Conservation (phyloP, 1,284 basidiomycete species). For the Lentinus polychrous region DNA sequence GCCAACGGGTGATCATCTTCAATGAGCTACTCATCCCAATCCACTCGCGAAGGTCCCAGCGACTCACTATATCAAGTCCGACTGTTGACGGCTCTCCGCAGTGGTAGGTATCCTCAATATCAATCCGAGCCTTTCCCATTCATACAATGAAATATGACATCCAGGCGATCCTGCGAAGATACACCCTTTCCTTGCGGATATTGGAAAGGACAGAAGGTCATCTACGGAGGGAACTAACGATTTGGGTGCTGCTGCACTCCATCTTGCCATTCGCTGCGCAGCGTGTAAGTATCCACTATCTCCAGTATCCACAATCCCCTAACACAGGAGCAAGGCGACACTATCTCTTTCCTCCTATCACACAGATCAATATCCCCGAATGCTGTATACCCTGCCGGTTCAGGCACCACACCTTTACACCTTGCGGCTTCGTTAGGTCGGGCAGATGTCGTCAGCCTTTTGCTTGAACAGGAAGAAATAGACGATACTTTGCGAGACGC, state of each 20-base stretch:
- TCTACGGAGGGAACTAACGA: conserved; percentile 42
- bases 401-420: conserved; percentile 81
- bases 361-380: conserved; percentile 77
- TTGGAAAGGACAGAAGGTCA: conserved; percentile 53
- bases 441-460: conserved; percentile 66
- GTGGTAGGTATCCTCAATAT: conserved; percentile 28
- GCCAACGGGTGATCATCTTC: too few species aligned
- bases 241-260: conserved; percentile 70
- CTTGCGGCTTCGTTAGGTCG: conserved; percentile 81
- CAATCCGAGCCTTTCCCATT: too few species aligned
- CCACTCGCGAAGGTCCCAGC: too few species aligned
- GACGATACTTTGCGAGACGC: conserved; percentile 77
- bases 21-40: too few species aligned
- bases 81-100: conserved; percentile 74
- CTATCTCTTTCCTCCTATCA: conserved; percentile 62
- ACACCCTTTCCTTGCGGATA: conserved; percentile 79
- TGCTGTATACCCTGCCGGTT: conserved; percentile 59
- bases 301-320: conserved; percentile 2
- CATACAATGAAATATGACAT: conserved; percentile 4
- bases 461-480: conserved; percentile 73
- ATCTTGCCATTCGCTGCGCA: conserved; percentile 83
- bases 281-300: conserved; percentile 46
- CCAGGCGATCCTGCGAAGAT: conserved; percentile 72
- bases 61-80: conserved; percentile 76
- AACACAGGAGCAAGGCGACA: conserved; percentile 38